Evolutionary conservation across 2,329 filamentous ascomycete genomes (phyloP).

Genomic region (Paraconiothyrium brasiliense): DNA sequence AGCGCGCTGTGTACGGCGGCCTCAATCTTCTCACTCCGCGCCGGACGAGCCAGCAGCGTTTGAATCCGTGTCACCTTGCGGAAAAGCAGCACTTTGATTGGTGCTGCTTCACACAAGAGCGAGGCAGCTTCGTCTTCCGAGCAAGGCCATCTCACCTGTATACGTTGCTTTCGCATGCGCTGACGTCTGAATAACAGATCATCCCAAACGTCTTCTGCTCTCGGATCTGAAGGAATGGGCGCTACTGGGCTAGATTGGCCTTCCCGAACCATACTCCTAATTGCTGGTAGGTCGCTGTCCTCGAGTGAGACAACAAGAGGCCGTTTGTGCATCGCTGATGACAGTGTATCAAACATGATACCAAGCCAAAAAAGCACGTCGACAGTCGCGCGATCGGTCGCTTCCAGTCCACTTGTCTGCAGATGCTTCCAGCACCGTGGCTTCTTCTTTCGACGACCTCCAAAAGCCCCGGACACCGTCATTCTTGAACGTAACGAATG

Average conservation of each 20-base stretch:
- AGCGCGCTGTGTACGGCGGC: slow-evolving; percentile 59
- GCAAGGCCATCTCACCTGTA: slow-evolving; percentile 62
- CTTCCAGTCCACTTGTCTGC: slow-evolving; percentile 34
- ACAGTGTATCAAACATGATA: slow-evolving; percentile 66
- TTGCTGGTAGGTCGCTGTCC: slow-evolving; percentile 52
- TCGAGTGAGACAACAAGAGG: slow-evolving; percentile 58
- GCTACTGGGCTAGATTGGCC: background rate
- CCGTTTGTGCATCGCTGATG: slow-evolving; percentile 61
- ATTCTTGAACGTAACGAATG: slow-evolving; percentile 47
- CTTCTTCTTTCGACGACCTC: slow-evolving; percentile 17
- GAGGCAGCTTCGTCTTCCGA: slow-evolving; percentile 62
- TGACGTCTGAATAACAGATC: slow-evolving; percentile 49
- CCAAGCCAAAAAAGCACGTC: slow-evolving; percentile 66
- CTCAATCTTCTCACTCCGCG: slow-evolving; percentile 55
- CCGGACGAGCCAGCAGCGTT: slow-evolving; percentile 57
- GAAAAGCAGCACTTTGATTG: slow-evolving; percentile 68
- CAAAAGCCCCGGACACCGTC: slow-evolving; percentile 31
- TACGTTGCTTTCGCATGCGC: slow-evolving; percentile 27
- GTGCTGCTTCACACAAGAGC: slow-evolving; percentile 62
- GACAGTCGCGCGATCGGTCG: slow-evolving; percentile 58
- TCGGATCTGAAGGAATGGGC: background rate
- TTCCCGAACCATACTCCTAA: background rate
- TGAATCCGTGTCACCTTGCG: slow-evolving; percentile 66
- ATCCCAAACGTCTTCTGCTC: slow-evolving; percentile 50
- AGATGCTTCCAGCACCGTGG: slow-evolving; percentile 25